These are phyloP conservation scores for Pythium aristosporum DNA, from an alignment of 352 stramenopile genomes.

Conservation along the genomic window DNA sequence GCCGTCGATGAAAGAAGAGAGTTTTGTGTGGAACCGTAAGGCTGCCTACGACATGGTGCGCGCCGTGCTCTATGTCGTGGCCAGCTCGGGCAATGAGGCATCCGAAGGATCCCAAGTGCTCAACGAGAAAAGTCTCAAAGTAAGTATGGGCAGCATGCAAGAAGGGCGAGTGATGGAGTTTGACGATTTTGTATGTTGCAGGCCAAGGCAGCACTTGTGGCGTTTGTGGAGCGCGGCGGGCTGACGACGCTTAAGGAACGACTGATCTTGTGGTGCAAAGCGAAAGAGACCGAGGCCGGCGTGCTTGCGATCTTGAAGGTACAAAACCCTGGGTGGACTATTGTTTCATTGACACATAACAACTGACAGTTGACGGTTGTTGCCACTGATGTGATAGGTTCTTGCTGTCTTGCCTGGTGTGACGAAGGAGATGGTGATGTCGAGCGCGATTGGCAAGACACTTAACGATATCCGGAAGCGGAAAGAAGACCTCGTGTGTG, in stretches of 20 bases:
- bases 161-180: not conserved
- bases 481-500: not conserved
- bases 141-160: conserved; percentile 10
- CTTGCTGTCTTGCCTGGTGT: conserved; percentile 61
- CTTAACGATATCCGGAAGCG: conserved; percentile 42
- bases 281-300: conserved; percentile 47
- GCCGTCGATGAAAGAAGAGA: conserved; percentile 9
- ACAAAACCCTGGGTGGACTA: not conserved
- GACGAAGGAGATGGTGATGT: conserved; percentile 36
- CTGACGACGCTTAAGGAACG: conserved; percentile 43
- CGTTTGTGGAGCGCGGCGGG: conserved; percentile 55
- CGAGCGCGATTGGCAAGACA: conserved; percentile 58
- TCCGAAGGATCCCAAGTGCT: conserved; percentile 12
- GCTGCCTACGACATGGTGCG: conserved; percentile 55
- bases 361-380: not conserved
- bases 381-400: conserved; percentile 30
- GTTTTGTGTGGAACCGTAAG: conserved; percentile 23
- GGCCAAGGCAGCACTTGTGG: conserved; percentile 47
- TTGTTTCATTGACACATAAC: not conserved
- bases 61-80: conserved; percentile 53
- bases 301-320: conserved; percentile 72
- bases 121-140: conserved; percentile 33
- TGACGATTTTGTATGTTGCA: conserved; percentile 13
- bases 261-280: conserved; percentile 45
- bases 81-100: conserved; percentile 40